phyloP scores from a whole-genome alignment of 208 protist genomes.

The Trypanosoma melophagium region DNA sequence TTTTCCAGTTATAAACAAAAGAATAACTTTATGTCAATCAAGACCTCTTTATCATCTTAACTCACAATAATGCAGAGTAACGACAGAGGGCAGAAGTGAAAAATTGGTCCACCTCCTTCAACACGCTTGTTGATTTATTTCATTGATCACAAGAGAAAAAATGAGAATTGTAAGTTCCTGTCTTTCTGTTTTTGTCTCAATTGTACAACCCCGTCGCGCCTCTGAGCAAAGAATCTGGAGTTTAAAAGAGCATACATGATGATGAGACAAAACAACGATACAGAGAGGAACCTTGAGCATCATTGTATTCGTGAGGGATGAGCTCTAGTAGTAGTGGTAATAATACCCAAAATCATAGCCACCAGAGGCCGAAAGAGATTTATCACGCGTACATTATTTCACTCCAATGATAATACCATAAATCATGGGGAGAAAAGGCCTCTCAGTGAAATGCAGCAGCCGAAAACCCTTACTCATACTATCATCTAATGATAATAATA shows the following conservation, averaged over 20 bases:
- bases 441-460: constrained; percentile 95
- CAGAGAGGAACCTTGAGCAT: no score
- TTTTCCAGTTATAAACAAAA: no score
- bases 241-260: constrained; percentile 95
- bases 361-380: no score
- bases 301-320: no score
- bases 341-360: no score
- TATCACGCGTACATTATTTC: constrained; percentile 90
- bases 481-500: constrained; percentile 85
- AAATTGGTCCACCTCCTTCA: no score
- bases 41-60: no score
- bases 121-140: constrained; percentile 73
- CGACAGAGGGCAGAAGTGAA: no score
- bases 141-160: constrained; percentile 93
- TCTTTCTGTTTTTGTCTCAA: no score
- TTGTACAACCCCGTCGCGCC: constrained; percentile 60
- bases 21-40: no score
- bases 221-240: constrained; percentile 90
- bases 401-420: constrained; percentile 97
- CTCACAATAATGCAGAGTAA: no score
- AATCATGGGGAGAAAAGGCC: constrained; percentile 91
- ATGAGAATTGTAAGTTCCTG: no score
- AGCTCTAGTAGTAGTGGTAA: background rate
- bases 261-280: constrained; percentile 90
- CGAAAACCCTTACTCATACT: constrained; percentile 95